Evolutionary conservation across 179 eudicot species (phyloP).

Genomic region (Carnegiea gigantea): DNA sequence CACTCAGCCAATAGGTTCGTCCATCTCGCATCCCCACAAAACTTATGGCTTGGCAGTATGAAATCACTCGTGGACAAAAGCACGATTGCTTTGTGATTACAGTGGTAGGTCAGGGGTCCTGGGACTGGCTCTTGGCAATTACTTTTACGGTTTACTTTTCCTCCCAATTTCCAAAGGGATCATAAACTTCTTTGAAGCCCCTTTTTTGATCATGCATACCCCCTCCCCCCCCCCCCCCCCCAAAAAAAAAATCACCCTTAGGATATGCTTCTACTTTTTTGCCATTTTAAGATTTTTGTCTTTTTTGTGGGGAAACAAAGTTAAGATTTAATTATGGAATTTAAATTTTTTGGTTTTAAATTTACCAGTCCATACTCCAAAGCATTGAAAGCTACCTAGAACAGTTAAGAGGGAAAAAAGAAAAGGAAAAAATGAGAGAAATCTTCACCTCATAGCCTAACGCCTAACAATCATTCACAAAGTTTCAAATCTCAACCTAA

Average conservation of each 20-base stretch:
- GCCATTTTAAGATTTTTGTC: too few relatives aligned
- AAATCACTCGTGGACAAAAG: neutral
- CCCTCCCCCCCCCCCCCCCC: too few relatives aligned
- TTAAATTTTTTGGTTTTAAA: neutral
- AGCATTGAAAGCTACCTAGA: neutral
- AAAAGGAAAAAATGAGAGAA: neutral
- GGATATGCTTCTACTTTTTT: too few relatives aligned
- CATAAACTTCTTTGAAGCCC: too few relatives aligned
- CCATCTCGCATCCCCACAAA: neutral
- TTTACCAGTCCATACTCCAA: neutral
- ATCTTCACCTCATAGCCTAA: neutral
- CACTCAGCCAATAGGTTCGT: neutral
- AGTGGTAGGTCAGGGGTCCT: neutral
- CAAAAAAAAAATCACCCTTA: too few relatives aligned
- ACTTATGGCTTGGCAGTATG: too few relatives aligned
- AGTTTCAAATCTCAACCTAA: neutral
- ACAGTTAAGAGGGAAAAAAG: neutral
- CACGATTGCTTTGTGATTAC: neutral
- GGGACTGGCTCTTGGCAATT: neutral
- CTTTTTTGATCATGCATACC: too few relatives aligned
- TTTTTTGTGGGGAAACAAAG: too few relatives aligned
- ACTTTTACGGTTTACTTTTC: too few relatives aligned
- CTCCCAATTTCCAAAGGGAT: too few relatives aligned
- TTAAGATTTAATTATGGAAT: too few relatives aligned
- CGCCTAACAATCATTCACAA: neutral